These are phyloP conservation scores for Malus hybrid DNA, from an alignment of 331 rosid genomes.

Conservation along the genomic window DNA sequence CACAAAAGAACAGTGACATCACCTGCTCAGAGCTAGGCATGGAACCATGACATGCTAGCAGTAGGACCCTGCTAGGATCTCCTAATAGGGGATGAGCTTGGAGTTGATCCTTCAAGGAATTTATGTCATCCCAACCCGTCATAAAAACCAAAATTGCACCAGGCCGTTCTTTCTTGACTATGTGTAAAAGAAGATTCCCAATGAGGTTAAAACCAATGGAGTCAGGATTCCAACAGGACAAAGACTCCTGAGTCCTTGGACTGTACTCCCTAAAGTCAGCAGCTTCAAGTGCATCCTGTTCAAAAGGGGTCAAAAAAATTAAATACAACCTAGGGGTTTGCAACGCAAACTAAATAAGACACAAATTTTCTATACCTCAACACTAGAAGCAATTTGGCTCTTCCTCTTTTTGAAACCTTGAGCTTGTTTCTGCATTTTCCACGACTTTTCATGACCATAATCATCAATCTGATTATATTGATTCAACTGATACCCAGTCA, in stretches of 20 bases:
- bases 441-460: constrained; percentile 47
- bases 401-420: constrained; percentile 33
- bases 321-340: neutral
- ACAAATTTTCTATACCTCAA: constrained; percentile 24
- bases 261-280: constrained; percentile 27
- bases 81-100: constrained; percentile 50
- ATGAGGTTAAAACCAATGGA: constrained; percentile 57
- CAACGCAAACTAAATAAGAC: neutral
- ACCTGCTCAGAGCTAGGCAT: constrained; percentile 57
- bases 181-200: constrained; percentile 38
- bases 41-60: constrained; percentile 61
- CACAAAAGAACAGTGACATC: neutral
- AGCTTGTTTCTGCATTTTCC: constrained; percentile 48
- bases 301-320: neutral
- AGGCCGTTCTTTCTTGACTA: constrained; percentile 38
- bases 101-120: constrained; percentile 47
- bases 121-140: constrained; percentile 70
- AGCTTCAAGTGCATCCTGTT: constrained; percentile 39
- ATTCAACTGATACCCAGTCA: constrained; percentile 34
- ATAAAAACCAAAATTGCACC: constrained; percentile 56
- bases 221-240: constrained; percentile 51
- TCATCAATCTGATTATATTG: constrained; percentile 44
- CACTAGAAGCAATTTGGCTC: constrained; percentile 42
- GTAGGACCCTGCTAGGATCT: constrained; percentile 48
- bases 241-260: constrained; percentile 32